Percentiles rank a stretch among this genome's conserved stretches.
Conservation (phyloP, 805 yeast genomes). For the Barnettozyma californica region DNA sequence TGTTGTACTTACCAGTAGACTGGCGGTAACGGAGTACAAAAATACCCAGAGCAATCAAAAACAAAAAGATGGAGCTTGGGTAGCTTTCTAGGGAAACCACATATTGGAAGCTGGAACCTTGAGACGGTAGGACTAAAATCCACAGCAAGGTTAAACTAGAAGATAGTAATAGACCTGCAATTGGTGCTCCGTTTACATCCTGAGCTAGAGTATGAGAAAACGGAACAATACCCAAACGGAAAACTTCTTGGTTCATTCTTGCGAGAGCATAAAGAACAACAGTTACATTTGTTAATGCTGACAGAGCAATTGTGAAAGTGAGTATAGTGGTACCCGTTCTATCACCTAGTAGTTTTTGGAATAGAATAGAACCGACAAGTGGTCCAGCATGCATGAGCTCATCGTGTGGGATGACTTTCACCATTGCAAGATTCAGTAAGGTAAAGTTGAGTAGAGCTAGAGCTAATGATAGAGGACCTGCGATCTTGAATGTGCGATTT, state of each 20-base stretch:
- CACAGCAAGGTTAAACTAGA: slow-evolving; percentile 29
- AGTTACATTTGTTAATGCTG: slow-evolving; percentile 57
- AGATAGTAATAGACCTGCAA: slow-evolving; percentile 39
- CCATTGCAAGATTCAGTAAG: slow-evolving; percentile 50
- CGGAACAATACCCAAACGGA: slow-evolving; percentile 59
- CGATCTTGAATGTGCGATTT: slow-evolving; percentile 48
- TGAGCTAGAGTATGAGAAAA: slow-evolving; percentile 46
- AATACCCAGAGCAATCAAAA: slow-evolving; percentile 51
- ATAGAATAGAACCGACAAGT: slow-evolving; percentile 52
- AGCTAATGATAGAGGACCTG: slow-evolving; percentile 51
- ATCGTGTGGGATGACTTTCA: slow-evolving; percentile 47
- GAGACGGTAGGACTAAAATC: slow-evolving; percentile 31
- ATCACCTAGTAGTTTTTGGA: slow-evolving; percentile 50
- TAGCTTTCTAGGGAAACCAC: slow-evolving; percentile 42
- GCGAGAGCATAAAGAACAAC: slow-evolving; percentile 56
- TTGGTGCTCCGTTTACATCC: slow-evolving; percentile 53
- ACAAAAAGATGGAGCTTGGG: slow-evolving; percentile 42
- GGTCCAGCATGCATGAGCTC: slow-evolving; percentile 53
- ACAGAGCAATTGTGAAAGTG: slow-evolving; percentile 53
- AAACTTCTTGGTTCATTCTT: slow-evolving; percentile 59
- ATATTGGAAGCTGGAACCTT: slow-evolving; percentile 35
- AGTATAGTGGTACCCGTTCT: slow-evolving; percentile 48
- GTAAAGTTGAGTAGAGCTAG: slow-evolving; percentile 44
- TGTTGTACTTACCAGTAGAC: slow-evolving; percentile 14
- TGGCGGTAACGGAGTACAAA: slow-evolving; percentile 46